Evolutionary conservation across 1,284 basidiomycete genomes (phyloP), one percentile per base, ranked within the genome.

Genomic region (Ceratobasidium papillatum): DNA sequence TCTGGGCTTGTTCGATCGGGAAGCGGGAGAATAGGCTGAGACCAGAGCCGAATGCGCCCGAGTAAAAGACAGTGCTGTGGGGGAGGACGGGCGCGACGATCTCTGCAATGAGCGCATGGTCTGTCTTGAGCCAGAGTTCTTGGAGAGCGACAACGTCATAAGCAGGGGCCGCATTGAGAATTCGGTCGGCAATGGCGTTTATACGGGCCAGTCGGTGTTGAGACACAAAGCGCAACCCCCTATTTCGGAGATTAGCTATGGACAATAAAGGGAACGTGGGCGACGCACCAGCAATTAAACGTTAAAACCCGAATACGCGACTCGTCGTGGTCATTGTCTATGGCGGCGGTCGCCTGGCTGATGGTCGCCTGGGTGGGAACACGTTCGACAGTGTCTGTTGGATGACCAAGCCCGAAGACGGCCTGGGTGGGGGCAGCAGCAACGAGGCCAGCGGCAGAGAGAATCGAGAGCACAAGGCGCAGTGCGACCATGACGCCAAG

Each of bases 31-130:
- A 91, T 77, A 99, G 89, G 3, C 93, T 96, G 7, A 99, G 86
- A 19, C 98, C 98, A 43, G 96, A 93, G 8, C 98, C 98, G 30
- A 99, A 87, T 9, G 96, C 96, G 75, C 96, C 98, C 96, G 94
- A 96, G 80, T 95, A 94, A 84, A 99, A 99, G 85, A 94, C 97
- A 80, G 95, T 94, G 73, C 94, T 86, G 80, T 93, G 87, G 0
- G 93, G 93, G 14, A 96, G 84, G 51, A 84, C 84, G 49, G 85
- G 83, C 11, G 85, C 80, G 1, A 96, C 86, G 47, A 86, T 86
- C 45, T 87, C 82, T 47, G 91, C 87, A 54, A 99, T 86, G 62
- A 87, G 86, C 76, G 93, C 88, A 81, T 91, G 99, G 84, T 99
- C 96, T 22, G 90, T 85, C 78, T 92, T 90, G 43, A 98, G 93